Conservation (phyloP, 2,329 filamentous ascomycete genomes). For the Fusarium citri region DNA sequence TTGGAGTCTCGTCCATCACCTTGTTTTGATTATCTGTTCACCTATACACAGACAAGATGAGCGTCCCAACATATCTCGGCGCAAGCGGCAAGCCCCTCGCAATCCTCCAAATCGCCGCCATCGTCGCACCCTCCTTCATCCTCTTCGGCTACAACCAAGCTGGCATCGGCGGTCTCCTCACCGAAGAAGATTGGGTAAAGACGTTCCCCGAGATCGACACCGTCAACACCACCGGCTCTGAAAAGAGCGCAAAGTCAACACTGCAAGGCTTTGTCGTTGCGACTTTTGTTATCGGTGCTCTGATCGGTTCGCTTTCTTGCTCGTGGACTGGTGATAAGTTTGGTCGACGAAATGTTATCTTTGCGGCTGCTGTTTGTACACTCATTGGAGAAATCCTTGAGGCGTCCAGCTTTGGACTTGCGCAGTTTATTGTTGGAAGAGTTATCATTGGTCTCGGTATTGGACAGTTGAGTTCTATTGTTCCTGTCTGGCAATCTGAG, state of each 20-base stretch:
- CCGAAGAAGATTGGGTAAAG: constrained; percentile 67
- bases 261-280: constrained; percentile 60
- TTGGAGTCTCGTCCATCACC: no score
- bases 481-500: constrained; percentile 67
- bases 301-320: constrained; percentile 60
- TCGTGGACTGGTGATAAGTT: constrained; percentile 66
- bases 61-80: constrained; percentile 48
- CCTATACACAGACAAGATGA: constrained; percentile 14
- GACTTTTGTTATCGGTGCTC: constrained; percentile 67
- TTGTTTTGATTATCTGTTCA: no score
- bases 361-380: constrained; percentile 64
- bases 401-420: constrained; percentile 58
- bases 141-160: constrained; percentile 72
- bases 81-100: constrained; percentile 52
- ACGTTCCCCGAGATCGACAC: constrained; percentile 62
- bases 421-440: constrained; percentile 55
- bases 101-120: constrained; percentile 54
- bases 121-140: constrained; percentile 58
- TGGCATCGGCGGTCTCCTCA: constrained; percentile 77
- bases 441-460: constrained; percentile 66
- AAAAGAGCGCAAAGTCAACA: constrained; percentile 57
- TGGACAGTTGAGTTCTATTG: constrained; percentile 63
- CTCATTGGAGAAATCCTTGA: constrained; percentile 66
- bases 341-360: constrained; percentile 67
- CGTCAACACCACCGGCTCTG: constrained; percentile 59